Conservation (phyloP, 164 flowering plant genomes). For the Kingdonia uniflora region DNA sequence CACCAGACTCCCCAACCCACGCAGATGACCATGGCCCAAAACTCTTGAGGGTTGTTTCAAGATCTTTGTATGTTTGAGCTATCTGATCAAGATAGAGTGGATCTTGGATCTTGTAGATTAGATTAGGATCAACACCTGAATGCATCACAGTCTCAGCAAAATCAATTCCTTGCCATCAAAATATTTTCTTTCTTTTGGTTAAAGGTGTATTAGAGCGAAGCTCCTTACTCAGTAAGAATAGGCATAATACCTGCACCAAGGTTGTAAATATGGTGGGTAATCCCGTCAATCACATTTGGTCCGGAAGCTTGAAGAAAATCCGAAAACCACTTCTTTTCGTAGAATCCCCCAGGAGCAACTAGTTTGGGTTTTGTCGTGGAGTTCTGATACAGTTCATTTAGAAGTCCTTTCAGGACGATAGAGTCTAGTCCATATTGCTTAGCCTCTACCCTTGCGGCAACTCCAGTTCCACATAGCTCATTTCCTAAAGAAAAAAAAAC, state of each 20-base stretch:
- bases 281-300: constrained; percentile 33
- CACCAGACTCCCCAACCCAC: constrained; percentile 79
- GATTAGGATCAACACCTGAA: constrained; percentile 40
- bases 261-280: constrained; percentile 66
- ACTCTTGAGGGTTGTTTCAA: constrained; percentile 7
- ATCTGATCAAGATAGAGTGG: constrained; percentile 35
- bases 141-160: not conserved
- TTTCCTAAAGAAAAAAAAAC: constrained; percentile 32
- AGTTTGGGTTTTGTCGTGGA: constrained; percentile 22
- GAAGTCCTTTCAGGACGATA: constrained; percentile 19
- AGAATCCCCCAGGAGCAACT: constrained; percentile 56
- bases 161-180: not conserved
- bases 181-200: not conserved
- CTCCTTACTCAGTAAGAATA: too few relatives aligned
- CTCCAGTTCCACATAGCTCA: constrained; percentile 44
- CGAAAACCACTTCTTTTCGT: constrained; percentile 42
- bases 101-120: constrained; percentile 37
- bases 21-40: constrained; percentile 39
- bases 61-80: constrained; percentile 32
- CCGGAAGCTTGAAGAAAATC: constrained; percentile 33
- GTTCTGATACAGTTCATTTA: constrained; percentile 25
- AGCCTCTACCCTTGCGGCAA: constrained; percentile 32
- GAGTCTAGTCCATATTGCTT: constrained; percentile 45
- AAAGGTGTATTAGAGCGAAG: too few relatives aligned
- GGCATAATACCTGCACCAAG: constrained; percentile 46